phyloP scores from a whole-genome alignment of 169 alveolate species.

The Besnoitia besnoiti region DNA sequence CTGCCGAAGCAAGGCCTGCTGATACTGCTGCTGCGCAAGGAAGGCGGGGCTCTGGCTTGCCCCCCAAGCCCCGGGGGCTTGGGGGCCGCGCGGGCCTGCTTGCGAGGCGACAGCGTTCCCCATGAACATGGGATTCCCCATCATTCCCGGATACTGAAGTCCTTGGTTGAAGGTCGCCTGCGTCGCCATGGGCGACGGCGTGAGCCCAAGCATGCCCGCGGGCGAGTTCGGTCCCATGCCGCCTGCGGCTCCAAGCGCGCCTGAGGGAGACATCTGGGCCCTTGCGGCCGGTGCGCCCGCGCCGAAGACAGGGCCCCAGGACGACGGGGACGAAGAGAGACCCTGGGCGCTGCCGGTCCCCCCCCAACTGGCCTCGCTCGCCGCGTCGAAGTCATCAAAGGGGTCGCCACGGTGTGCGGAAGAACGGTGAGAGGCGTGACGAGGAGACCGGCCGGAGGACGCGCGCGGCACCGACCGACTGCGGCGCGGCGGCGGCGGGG shows the following conservation, averaged over 20 bases:
- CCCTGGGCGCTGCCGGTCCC: not conserved
- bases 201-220: not conserved
- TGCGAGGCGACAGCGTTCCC: no score
- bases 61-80: not conserved
- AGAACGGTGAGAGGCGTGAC: not conserved
- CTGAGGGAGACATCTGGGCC: no score
- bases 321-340: not conserved
- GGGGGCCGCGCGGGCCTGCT: not conserved
- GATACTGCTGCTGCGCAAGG: conserved; percentile 7
- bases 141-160: not conserved
- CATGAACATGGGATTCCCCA: not conserved
- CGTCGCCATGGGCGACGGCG: not conserved
- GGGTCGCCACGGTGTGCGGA: not conserved
- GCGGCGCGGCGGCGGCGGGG: conserved; percentile 35
- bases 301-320: not conserved
- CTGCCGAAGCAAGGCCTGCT: not conserved
- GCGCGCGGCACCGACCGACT: conserved; percentile 39
- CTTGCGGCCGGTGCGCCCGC: not conserved
- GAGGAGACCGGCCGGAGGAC: not conserved
- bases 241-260: no score
- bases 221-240: not conserved
- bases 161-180: not conserved
- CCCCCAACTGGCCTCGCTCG: conserved; percentile 1
- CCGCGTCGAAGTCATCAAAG: not conserved
- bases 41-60: no score